phyloP scores from a whole-genome alignment of 2,329 filamentous ascomycete species.

The Torrubiellomyces zombiae region DNA sequence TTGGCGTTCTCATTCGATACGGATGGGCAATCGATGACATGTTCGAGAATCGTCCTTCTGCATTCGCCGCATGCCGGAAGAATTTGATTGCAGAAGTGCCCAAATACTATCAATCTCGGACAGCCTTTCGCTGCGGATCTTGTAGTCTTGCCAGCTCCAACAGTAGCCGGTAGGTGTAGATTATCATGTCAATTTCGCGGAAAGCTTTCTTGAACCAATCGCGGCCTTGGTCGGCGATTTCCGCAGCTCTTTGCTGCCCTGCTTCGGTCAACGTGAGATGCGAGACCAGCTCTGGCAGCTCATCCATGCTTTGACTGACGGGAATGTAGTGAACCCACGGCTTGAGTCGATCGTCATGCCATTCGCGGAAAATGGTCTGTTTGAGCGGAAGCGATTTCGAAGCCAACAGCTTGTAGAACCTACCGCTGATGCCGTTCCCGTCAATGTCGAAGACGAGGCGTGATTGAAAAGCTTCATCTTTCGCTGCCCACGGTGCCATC shows the following conservation, averaged over 20 bases:
- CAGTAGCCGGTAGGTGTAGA: conserved; percentile 44
- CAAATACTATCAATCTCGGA: too few species aligned
- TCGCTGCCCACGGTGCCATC: conserved; percentile 14
- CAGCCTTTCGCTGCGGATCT: conserved; percentile 12
- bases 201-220: conserved; percentile 38
- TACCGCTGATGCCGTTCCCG: conserved; percentile 37
- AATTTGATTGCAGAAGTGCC: too few species aligned
- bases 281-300: conserved; percentile 32
- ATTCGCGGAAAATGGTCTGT: conserved; percentile 34
- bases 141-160: conserved; percentile 34
- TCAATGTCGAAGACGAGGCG: conserved; percentile 34
- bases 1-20: too few species aligned
- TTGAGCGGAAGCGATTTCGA: conserved; percentile 32
- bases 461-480: conserved; percentile 19
- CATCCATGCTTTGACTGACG: conserved; percentile 29
- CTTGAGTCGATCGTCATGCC: conserved; percentile 38
- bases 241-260: conserved; percentile 29
- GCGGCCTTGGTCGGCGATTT: conserved; percentile 35
- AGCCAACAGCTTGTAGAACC: conserved; percentile 32
- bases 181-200: conserved; percentile 39
- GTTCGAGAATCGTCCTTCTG: too few species aligned
- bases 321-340: conserved; percentile 43
- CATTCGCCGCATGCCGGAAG: too few species aligned
- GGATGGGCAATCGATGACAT: too few species aligned
- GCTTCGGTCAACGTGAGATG: conserved; percentile 26